Evolutionary conservation across 306 rosid species (phyloP), one percentile per base, ranked within the genome.

Genomic region (Ormosia semicastrata): DNA sequence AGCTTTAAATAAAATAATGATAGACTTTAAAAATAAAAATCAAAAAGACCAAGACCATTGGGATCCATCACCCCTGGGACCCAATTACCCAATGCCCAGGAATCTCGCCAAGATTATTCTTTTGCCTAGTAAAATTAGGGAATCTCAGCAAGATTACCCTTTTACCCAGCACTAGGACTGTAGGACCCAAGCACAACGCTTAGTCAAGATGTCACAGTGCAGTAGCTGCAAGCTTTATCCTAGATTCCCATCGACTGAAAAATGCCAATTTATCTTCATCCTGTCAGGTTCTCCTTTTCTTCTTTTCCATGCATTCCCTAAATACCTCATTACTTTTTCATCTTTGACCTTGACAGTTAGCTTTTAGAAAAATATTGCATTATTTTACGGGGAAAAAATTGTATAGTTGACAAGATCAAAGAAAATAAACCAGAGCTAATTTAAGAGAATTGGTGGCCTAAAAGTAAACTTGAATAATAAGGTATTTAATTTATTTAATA

Each of bases 31-130:
- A 53, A 63, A 63, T 53, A 47, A 33, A 65, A 65, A 64, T 33
- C 12, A 70, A 24, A 24, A 24, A 24, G 40, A 76, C 17, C 64
- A 50, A 71, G 59, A 50, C 39, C 80, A 53, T 24, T 68, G 15
- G 63, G 77, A 49, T 70, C 71, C 71, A 71, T 80, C 41, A 44
- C 39, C 5, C 4, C 13, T 68, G 78, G 86, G 82, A 68, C 86
- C 86, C 82, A 82, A 69, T 24, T 24, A 24, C 36, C 13, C 24
- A 24, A 24, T 49, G 39, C 78, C 39, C 67, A 69, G 49, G 86
- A 82, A 82, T 75, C 76, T 66, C 11, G 57, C 60, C 73, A 76
- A 59, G 14, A 71, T 49, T 67, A 76, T 59, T 52, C 30, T 58
- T 43, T 76, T 47, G 65, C 41, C 40, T 33, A 29, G 68, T 54